phyloP scores from a whole-genome alignment of 345 rosid genomes.

The Lumnitzera littorea region DNA sequence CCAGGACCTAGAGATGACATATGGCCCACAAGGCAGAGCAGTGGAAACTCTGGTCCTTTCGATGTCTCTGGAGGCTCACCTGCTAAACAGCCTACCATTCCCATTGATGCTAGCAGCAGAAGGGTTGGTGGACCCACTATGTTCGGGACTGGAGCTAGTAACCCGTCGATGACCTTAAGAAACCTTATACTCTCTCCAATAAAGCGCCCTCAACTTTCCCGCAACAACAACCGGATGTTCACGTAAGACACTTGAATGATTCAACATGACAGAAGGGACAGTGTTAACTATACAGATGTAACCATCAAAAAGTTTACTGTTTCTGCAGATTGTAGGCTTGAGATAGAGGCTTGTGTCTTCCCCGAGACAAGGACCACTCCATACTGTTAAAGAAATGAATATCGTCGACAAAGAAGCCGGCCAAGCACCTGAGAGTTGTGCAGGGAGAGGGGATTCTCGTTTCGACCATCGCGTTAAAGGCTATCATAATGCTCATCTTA shows the following conservation, averaged over 20 bases:
- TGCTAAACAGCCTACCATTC: conserved; percentile 38
- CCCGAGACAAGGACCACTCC: not conserved
- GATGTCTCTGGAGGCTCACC: conserved; percentile 60
- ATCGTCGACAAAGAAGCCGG: conserved; percentile 38
- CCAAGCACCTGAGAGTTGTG: conserved; percentile 44
- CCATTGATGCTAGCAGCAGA: conserved; percentile 53
- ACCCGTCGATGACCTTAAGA: conserved; percentile 68
- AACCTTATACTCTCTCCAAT: conserved; percentile 91
- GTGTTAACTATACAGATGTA: too few relatives aligned
- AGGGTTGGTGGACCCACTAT: conserved; percentile 36
- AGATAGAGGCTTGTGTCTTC: not conserved
- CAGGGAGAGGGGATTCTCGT: not conserved
- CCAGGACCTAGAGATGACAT: conserved; percentile 91
- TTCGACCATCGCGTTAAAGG: too few relatives aligned
- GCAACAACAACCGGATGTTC: conserved; percentile 59
- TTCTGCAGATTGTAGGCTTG: conserved; percentile 22
- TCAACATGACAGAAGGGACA: not conserved
- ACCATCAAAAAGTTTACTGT: not conserved
- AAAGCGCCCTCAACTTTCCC: conserved; percentile 88
- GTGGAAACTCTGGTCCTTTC: conserved; percentile 68
- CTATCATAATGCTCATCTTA: too few relatives aligned
- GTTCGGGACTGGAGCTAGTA: conserved; percentile 43
- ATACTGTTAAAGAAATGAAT: not conserved
- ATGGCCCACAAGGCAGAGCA: conserved; percentile 86
- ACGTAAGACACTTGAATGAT: conserved; percentile 36